phyloP scores from a whole-genome alignment of 768 basidiomycete species.

The Boletus patriciae region DNA sequence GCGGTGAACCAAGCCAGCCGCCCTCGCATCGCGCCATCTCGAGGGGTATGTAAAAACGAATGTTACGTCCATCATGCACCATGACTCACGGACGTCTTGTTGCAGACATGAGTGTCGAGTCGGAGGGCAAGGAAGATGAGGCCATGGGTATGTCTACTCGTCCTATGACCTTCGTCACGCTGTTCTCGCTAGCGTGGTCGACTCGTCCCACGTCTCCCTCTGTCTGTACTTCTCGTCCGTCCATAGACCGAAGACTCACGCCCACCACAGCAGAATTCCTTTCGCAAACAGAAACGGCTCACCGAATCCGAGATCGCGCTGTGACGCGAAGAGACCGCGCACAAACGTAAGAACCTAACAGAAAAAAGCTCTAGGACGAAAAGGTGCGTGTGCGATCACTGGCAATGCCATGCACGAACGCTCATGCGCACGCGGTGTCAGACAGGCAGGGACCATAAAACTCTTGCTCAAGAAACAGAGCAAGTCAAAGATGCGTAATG shows the following conservation, averaged over 20 bases:
- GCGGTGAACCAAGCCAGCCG: slow-evolving; percentile 24
- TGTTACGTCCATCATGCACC: background rate
- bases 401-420: no score
- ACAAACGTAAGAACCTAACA: slow-evolving; percentile 71
- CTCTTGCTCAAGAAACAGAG: slow-evolving; percentile 81
- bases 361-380: no score
- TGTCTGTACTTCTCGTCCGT: slow-evolving; percentile 31
- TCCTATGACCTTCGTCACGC: slow-evolving; percentile 63
- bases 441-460: slow-evolving; percentile 85
- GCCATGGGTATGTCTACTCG: slow-evolving; percentile 29
- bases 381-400: slow-evolving; percentile 59
- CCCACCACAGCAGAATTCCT: slow-evolving; percentile 3
- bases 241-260: background rate
- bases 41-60: slow-evolving; percentile 13
- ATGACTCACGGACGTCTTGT: background rate
- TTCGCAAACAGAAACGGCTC: slow-evolving; percentile 53
- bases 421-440: background rate
- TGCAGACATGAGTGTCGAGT: slow-evolving; percentile 42
- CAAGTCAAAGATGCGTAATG: slow-evolving; percentile 57
- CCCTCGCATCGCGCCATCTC: slow-evolving; percentile 25
- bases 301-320: slow-evolving; percentile 73
- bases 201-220: slow-evolving; percentile 66
- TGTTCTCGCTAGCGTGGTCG: slow-evolving; percentile 66
- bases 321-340: slow-evolving; percentile 74
- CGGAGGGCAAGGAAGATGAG: slow-evolving; percentile 37